Base-by-base conservation (phyloP, 768 basidiomycete species). In the Artomyces pyxidatus region DNA sequence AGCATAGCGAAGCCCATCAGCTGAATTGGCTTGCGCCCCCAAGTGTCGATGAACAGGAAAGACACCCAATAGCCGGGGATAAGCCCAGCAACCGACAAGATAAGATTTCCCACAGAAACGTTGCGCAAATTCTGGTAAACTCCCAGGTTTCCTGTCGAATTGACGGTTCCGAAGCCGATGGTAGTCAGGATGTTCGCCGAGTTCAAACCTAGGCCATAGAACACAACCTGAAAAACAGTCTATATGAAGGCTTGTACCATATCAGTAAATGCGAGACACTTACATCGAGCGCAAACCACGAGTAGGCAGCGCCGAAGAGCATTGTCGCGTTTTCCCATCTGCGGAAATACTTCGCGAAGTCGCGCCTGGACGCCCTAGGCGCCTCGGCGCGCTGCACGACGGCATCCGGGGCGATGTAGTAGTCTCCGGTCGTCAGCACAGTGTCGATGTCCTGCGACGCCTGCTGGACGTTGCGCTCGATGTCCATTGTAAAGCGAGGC, bases 401-500 rank as follows among this genome's bases (percentile, higher is more conserved):
- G 8, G 77, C 74, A 43, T 84, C 81, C 4, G 75, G 73, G 57
- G 84, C 78, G 29, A 70, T 68, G 22, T 67, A 59, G 58, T 64
- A 71, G 6, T 59, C 68, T 30, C 77, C 76, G 16, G 68, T 70
- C 19, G 71, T 67, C 40, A 92, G 54, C 48, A 88, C 85, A 38
- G 74, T 73, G 50, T 83, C 74, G 54, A 91, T 86, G 58, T 93
- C 91, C 26, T 73, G 67, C 1, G 79, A 49, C 8, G 89, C 91
- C 61, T 85, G 86, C 35, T 77, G 70, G 38, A 94, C 69, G 64
- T 93, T 91, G 44, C 85, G 73, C 65, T 92, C 88, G 52, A 94
- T 78, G 71, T 94, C 91, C 85, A 93, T 92, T 51, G 91, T 95
- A 64, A 76, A 82, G 48, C 91, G 88, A 25, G 91, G 91, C 0